These are phyloP conservation scores for Zygoascus biomembranicola DNA, from an alignment of 805 yeast genomes.

Conservation along the genomic window DNA sequence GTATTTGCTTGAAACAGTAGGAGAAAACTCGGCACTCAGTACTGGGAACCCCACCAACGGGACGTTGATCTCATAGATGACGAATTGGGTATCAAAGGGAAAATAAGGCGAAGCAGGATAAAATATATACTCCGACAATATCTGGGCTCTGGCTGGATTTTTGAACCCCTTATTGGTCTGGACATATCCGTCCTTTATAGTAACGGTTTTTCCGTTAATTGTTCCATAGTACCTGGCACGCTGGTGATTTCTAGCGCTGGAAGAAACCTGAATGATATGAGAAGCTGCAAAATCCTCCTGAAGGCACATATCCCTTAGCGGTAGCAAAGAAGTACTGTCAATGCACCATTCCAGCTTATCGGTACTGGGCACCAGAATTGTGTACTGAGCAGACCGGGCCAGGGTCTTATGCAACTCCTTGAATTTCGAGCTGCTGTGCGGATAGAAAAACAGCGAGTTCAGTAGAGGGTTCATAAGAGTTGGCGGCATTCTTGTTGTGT, in stretches of 20 bases:
- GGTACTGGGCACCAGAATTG: slow-evolving; percentile 59
- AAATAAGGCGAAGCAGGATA: slow-evolving; percentile 51
- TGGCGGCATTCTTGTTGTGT: background rate
- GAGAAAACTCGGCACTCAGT: slow-evolving; percentile 12
- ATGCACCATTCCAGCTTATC: slow-evolving; percentile 34
- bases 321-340: slow-evolving; percentile 32
- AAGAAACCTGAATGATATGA: slow-evolving; percentile 44
- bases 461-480: slow-evolving; percentile 50
- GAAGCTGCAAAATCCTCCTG: slow-evolving; percentile 53
- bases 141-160: slow-evolving; percentile 35
- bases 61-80: slow-evolving; percentile 49
- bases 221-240: slow-evolving; percentile 19
- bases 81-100: slow-evolving; percentile 46
- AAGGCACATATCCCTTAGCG: slow-evolving; percentile 46
- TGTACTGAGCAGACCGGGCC: slow-evolving; percentile 39
- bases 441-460: slow-evolving; percentile 60
- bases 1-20: slow-evolving; percentile 10
- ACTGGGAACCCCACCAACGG: slow-evolving; percentile 42
- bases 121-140: slow-evolving; percentile 41
- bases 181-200: slow-evolving; percentile 46
- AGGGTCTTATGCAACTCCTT: slow-evolving; percentile 22
- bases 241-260: slow-evolving; percentile 16
- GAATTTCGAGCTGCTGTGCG: slow-evolving; percentile 32
- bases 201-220: slow-evolving; percentile 38
- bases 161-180: slow-evolving; percentile 54